Percentiles rank a stretch among this genome's conserved stretches.
phyloP scores from a whole-genome alignment of 192 early-diverging fungal species.

The Podila epicladia region DNA sequence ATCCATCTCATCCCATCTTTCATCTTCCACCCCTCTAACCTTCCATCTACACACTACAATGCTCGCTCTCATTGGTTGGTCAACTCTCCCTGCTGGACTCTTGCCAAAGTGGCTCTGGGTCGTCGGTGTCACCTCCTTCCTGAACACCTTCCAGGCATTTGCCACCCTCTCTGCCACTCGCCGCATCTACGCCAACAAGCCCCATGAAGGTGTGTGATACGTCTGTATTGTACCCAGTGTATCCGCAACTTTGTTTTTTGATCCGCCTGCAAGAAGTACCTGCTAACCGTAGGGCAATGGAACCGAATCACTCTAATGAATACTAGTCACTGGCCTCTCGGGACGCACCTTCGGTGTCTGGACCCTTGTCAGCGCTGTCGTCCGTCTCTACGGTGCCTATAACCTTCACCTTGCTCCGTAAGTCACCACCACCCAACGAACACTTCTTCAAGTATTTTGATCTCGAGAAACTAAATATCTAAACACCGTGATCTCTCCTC shows the following conservation, averaged over 20 bases:
- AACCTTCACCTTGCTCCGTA: slow-evolving; percentile 79
- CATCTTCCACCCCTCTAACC: background rate
- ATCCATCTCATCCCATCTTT: background rate
- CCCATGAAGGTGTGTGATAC: slow-evolving; percentile 67
- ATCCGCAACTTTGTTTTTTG: slow-evolving; percentile 3
- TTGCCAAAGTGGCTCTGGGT: slow-evolving; percentile 81
- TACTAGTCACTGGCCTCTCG: slow-evolving; percentile 80
- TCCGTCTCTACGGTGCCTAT: slow-evolving; percentile 89
- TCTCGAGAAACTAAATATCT: background rate
- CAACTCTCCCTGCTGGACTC: slow-evolving; percentile 57
- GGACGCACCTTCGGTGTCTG: slow-evolving; percentile 89
- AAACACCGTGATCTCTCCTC: background rate
- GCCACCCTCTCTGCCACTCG: slow-evolving; percentile 78
- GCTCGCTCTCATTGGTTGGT: slow-evolving; percentile 52
- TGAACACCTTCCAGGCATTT: slow-evolving; percentile 90
- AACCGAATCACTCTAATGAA: too few species aligned
- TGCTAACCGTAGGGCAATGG: too few species aligned
- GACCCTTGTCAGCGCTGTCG: slow-evolving; percentile 83
- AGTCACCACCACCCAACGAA: slow-evolving; percentile 12
- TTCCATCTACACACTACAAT: slow-evolving; percentile 8
- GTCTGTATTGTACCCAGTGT: background rate
- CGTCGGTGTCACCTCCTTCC: slow-evolving; percentile 77
- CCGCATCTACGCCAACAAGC: slow-evolving; percentile 76
- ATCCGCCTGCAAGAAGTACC: background rate
- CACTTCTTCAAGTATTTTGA: background rate